A percentile compares a stretch with the other conserved stretches of the same genome.
phyloP scores from a whole-genome alignment of 148 eudicot genomes.

The Vaccinium corymbosum region DNA sequence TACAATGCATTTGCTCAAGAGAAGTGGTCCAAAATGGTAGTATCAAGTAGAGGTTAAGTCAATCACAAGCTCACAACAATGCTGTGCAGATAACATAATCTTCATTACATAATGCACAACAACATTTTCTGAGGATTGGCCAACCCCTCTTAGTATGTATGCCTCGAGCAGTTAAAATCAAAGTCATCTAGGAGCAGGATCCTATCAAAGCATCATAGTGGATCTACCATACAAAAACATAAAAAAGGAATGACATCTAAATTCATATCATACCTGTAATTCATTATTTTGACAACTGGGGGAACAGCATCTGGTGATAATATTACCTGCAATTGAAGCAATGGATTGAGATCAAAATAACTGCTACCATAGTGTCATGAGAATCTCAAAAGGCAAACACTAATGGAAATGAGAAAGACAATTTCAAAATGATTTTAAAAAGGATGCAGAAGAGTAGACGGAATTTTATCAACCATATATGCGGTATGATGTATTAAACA shows the following conservation, averaged over 20 bases:
- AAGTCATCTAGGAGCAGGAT: background rate
- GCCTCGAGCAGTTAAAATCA: background rate
- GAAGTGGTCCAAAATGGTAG: background rate
- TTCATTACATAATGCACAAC: background rate
- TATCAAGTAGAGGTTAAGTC: background rate
- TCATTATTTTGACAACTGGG: constrained; percentile 88
- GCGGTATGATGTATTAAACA: background rate
- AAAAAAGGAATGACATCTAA: constrained; percentile 6
- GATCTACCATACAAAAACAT: background rate
- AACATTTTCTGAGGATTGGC: constrained; percentile 2
- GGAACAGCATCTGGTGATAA: constrained; percentile 92
- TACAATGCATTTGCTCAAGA: background rate
- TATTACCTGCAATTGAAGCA: constrained; percentile 51
- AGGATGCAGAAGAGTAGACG: background rate
- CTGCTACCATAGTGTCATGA: constrained; percentile 12
- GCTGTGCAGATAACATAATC: background rate
- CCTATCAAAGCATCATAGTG: constrained; percentile 5
- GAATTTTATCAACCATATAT: background rate
- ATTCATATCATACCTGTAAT: constrained; percentile 57
- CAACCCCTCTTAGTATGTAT: background rate
- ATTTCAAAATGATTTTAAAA: background rate
- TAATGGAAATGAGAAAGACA: background rate
- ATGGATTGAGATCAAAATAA: constrained; percentile 9
- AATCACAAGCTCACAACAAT: background rate
- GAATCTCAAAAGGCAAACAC: background rate